Evolutionary conservation across 192 early-diverging fungal species (phyloP), one percentile per base, ranked within the genome.

Genomic region (Dissophora ornata): DNA sequence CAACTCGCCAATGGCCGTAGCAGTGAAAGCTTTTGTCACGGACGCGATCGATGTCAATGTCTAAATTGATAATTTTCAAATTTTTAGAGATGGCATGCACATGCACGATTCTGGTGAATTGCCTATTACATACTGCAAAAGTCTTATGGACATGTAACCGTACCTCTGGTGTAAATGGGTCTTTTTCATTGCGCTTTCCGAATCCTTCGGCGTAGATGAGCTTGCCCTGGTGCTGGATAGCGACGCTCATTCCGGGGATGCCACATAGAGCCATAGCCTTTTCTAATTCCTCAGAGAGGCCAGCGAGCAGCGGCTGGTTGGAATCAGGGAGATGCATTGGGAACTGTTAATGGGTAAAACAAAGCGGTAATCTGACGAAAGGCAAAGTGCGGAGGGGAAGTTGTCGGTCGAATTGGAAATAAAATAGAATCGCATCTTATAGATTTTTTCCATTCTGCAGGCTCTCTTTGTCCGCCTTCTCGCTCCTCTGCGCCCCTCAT

Each of bases 1-100:
- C 28, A 66, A 22, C 10, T 66, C 63, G 13, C 63, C 63, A n/a
- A 66, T 54, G 1, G 50, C 50, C 0, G 63, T 55, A 1, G 63
- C 50, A 2, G 63, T 66, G 16, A 66, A 55, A 6, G 63, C 63
- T 19, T 66, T 66, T 24, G 63, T 55, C 13, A 66, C n/a, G 2
- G 63, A 66, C 3, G 24, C 63, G 19, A 66, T 66, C 1, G 40
- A 47, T 4, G 44, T 15, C 19, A 66, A 4, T 8, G 63, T 66
- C 63, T 66, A 38, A n/a, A n/a, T n/a, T n/a, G n/a, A n/a, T n/a
- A n/a, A n/a, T n/a, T n/a, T n/a, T n/a, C n/a, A n/a, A n/a, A n/a
- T n/a, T n/a, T n/a, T n/a, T 18, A 21, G 45, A n/a, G n/a, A n/a
- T n/a, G n/a, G n/a, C n/a, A n/a, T n/a, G n/a, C n/a, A n/a, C n/a